Base-by-base conservation (phyloP, 345 rosid species). In the Aurinia saxatilis region DNA sequence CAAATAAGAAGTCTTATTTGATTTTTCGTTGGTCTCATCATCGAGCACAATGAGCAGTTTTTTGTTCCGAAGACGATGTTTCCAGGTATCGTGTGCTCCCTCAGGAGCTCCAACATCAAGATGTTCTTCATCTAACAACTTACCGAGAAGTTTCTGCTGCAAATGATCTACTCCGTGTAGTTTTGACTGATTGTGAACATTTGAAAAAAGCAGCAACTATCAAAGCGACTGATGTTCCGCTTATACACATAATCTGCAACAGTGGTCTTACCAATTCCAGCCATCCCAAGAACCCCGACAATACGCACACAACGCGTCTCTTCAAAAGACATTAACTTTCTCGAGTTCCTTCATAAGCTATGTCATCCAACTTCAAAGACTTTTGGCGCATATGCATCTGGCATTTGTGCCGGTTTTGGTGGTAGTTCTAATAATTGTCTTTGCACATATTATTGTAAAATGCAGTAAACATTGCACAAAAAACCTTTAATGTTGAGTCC, bases 261-360 rank as follows among this genome's bases (percentile, higher is more conserved):
- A 3, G 41, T 52, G 1, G 6, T 64, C 18, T 64, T 54, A 45
- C 73, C 73, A 51, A 68, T 42, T n/a, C 73, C 61, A 44, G 67
- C 66, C 73, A 68, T 68, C 9, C 67, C 73, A 60, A 68, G 67
- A 52, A 68, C 73, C 5, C 73, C 73, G 0, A 68, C n/a, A 8
- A 44, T 44, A 17, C 55, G 49, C 4, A 51, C 39, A 44, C 49
- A 16, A 1, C 46, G 17, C 3, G 25, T 51, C 2, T 60, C 53
- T 21, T 44, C 2, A 0, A 68, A 44, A 42, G 0, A 0, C 15
- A 60, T 12, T 1, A 35, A 10, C 17, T 51, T 17, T 27, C n/a
- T 60, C 61, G 4, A 52, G 56, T 30, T 68, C 67, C 2, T 2
- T 36, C 15, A 52, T 12, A 44, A 11, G 61, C 0, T n/a, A n/a